Base-by-base conservation (phyloP, 257 asterid genomes). In the Solanum acaule region DNA sequence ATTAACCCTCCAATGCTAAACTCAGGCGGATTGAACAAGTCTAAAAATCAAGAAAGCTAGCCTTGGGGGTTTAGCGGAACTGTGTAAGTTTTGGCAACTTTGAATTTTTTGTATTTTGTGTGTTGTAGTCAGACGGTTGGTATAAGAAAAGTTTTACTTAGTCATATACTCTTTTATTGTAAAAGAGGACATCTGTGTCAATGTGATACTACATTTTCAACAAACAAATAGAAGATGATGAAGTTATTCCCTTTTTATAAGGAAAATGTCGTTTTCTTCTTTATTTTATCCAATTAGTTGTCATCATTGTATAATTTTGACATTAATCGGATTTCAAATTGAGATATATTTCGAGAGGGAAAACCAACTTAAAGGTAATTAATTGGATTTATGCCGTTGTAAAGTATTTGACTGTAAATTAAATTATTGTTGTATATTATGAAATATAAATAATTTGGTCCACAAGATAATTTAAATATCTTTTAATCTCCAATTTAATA, bases 61-160 rank as follows among this genome's bases (percentile, higher is more conserved):
- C 22, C n/a, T n/a, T 7, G 40, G 38, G 10, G 25, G 34, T 38
- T 33, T 37, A 46, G 73, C 37, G 56, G 0, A 63, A 68, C 31
- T 52, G 33, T 27, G 38, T 1, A 63, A 34, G 73, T 87, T 70
- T 87, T 38, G 85, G 85, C 61, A 70, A 59, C n/a, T 75, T 82
- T 9, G n/a, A 9, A 44, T 13, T 59, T 85, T n/a, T 78, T 16
- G 70, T 22, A 83, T 87, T 89, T 86, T 90, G 73, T 89, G 88
- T 8, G 65, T 25, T 78, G 1, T 1, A 89, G 92, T 89, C 88
- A 42, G 90, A 29, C 61, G 90, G 92, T 88, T 87, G 91, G 91
- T 91, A 75, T 34, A 86, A 46, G n/a, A 72, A 72, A 71, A 56
- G 52, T 86, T 87, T 81, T 73, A 86, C 59, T 84, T 70, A 63